phyloP scores from a whole-genome alignment of 257 asterid species.

The Misopates orontium region DNA sequence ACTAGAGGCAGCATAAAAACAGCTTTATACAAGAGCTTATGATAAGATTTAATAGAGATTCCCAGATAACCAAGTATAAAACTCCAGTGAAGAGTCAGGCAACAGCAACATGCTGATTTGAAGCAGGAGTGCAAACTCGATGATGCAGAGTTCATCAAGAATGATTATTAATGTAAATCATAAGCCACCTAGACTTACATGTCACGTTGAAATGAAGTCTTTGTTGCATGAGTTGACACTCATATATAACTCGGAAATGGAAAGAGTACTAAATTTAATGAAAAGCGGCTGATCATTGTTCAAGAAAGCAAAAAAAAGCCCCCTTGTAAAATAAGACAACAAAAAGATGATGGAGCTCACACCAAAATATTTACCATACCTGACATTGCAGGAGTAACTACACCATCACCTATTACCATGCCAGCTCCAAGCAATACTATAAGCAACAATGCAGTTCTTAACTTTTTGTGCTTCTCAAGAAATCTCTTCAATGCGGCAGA shows the following conservation, averaged over 20 bases:
- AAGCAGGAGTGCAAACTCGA: constrained; percentile 5
- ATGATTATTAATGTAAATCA: not conserved
- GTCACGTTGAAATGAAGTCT: not conserved
- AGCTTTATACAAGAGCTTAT: not conserved
- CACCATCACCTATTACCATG: constrained; percentile 88
- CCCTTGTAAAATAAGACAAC: not conserved
- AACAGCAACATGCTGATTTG: not conserved
- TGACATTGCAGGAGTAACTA: constrained; percentile 76
- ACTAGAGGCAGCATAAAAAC: constrained; percentile 2
- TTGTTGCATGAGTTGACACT: not conserved
- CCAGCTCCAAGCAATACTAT: constrained; percentile 87
- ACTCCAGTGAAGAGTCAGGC: not conserved
- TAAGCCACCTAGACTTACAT: not conserved
- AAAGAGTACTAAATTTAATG: not conserved
- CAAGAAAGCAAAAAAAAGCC: not conserved
- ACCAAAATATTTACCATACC: constrained; percentile 45
- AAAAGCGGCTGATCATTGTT: not conserved
- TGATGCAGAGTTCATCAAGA: not conserved
- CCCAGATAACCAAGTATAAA: constrained; percentile 12
- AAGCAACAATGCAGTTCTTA: constrained; percentile 68
- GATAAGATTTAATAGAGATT: not conserved
- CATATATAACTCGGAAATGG: not conserved
- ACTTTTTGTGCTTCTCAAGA: constrained; percentile 78
- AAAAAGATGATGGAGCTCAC: not conserved
- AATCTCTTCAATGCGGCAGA: constrained; percentile 63